Evolutionary conservation across 352 stramenopile genomes (phyloP), one percentile per base, ranked within the genome.

Genomic region (Phytophthora citricola): DNA sequence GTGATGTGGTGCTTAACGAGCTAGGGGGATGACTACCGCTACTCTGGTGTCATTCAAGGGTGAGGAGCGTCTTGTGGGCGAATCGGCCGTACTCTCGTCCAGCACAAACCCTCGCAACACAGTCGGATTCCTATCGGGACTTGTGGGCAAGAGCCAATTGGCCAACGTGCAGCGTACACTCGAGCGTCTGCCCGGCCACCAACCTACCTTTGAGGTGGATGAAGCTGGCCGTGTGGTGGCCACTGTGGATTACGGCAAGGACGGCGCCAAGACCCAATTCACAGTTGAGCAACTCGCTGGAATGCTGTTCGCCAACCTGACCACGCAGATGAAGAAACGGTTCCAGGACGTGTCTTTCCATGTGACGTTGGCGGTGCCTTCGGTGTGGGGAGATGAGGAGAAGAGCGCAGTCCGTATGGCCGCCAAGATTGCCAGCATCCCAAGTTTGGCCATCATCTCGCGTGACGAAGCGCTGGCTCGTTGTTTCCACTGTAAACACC

Each of bases 41-140:
- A 93, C 85, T 32, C 71, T 96, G 17, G 86, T 97, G 56, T 87
- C 88, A n/a, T 97, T 97, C 58, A 96, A 94, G 55, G 81, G 83
- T 50, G 78, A 92, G 49, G 88, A 97, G 73, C 78, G 89, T 1
- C 80, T 95, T 15, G 69, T 97, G 27, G 91, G 91, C 41, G 89
- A 97, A 63, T 75, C 85, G 5, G 89, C 87, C n/a, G 87, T 97
- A 58, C 76, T 92, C 39, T 89, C 90, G 31, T 83, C 90, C 46
- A 91, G 78, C 58, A 94, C 87, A 24, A 97, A 96, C 73, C 87
- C 89, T 38, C 62, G 66, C 59, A 96, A 95, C 79, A 97, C 87
- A 7, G 66, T 95, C 41, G 73, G 87, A 57, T 83, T 77, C 34
- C 49, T 94, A 27, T 90, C 90, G 44, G 61, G 89, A 58, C 69